Conservation (phyloP, 192 early-diverging fungal genomes). For the Backusella morwellensis region DNA sequence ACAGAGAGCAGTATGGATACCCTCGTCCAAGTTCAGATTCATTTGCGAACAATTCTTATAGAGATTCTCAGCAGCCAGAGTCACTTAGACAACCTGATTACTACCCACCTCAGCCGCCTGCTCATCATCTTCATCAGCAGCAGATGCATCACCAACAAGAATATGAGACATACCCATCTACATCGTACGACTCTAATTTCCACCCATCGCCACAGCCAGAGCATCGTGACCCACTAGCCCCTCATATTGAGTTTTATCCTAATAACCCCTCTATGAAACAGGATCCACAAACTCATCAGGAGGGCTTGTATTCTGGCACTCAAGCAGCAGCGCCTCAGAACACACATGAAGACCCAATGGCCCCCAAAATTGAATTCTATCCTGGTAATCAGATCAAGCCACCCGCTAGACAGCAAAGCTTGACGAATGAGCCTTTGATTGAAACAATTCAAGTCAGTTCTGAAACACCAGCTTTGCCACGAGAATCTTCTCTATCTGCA, state of each 20-base stretch:
- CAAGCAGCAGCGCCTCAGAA: not conserved
- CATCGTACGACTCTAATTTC: not conserved
- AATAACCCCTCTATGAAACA: not conserved
- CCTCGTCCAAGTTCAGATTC: not conserved
- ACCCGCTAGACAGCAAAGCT: not conserved
- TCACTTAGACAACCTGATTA: not conserved
- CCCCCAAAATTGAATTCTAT: not conserved
- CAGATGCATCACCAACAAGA: not conserved
- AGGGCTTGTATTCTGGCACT: not conserved
- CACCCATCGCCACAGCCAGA: not conserved
- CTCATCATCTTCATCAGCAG: not conserved
- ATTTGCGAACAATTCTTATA: not conserved
- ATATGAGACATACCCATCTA: not conserved
- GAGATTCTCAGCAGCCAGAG: not conserved
- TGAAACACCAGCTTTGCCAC: not conserved
- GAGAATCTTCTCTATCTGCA: not conserved
- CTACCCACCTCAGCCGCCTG: not conserved
- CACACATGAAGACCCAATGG: not conserved
- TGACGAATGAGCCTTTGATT: not conserved
- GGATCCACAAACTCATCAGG: not conserved
- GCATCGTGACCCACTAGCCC: not conserved
- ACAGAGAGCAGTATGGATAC: not conserved
- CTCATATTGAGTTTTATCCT: conserved; percentile 2
- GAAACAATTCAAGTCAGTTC: not conserved
- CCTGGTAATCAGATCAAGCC: not conserved